phyloP scores from a whole-genome alignment of 2,329 filamentous ascomycete genomes.

The Hypoxylon sp. region DNA sequence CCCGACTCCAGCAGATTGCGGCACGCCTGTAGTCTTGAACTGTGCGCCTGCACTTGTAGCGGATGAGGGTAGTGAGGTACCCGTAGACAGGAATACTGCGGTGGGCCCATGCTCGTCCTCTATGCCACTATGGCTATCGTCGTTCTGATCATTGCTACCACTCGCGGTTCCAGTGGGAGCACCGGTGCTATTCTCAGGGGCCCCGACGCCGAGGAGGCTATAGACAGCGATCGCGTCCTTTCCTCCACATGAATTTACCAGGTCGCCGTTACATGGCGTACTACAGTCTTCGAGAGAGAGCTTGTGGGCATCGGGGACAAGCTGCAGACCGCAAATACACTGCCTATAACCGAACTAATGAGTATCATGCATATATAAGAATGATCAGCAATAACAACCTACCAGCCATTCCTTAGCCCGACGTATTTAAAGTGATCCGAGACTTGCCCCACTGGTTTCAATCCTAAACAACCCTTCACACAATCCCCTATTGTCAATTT shows the following conservation, averaged over 20 bases:
- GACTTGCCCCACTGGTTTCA: constrained; percentile 19
- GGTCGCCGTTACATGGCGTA: background rate
- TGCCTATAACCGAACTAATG: background rate
- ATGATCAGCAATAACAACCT: background rate
- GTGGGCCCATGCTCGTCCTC: background rate
- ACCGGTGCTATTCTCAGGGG: background rate
- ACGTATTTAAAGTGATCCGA: background rate
- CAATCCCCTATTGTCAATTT: constrained; percentile 47
- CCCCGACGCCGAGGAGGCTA: background rate
- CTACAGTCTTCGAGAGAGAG: background rate
- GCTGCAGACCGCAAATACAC: background rate
- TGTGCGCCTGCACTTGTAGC: constrained; percentile 9
- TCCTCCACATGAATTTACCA: background rate
- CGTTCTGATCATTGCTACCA: background rate
- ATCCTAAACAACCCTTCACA: constrained; percentile 44
- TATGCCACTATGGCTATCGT: background rate
- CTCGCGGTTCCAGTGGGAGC: background rate
- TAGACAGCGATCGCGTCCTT: background rate
- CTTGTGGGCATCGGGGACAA: background rate
- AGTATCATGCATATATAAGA: background rate
- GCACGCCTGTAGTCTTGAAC: constrained; percentile 17
- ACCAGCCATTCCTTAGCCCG: background rate
- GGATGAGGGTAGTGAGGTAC: background rate
- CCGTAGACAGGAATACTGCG: background rate
- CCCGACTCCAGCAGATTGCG: constrained; percentile 7